Conservation (phyloP, 2,329 filamentous ascomycete species). For the Neophaeococcomyces aloes region DNA sequence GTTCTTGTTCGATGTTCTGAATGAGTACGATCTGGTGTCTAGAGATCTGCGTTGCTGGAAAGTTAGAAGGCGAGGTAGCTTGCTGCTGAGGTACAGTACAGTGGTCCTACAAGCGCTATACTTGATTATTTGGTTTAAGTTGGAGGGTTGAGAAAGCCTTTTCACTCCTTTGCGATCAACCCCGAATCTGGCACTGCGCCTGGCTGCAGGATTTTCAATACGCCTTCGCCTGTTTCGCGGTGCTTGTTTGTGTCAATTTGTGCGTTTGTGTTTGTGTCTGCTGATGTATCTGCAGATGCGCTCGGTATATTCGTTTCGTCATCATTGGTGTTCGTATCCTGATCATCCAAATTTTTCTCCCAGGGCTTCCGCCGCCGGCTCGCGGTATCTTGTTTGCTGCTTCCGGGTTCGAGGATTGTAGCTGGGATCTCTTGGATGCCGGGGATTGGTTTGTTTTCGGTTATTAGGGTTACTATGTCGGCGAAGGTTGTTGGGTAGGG, state of each 20-base stretch:
- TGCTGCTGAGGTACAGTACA: no score
- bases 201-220: constrained; percentile 21
- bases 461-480: constrained; percentile 75
- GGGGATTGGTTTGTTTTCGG: constrained; percentile 69
- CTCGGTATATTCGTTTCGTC: no score
- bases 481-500: constrained; percentile 74
- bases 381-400: constrained; percentile 26
- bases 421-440: constrained; percentile 81
- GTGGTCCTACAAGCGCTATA: no score
- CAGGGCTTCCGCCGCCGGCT: constrained; percentile 60
- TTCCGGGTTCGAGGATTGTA: constrained; percentile 53
- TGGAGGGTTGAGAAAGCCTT: no score
- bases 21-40: no score
- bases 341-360: constrained; percentile 49
- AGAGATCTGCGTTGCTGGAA: no score
- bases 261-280: constrained; percentile 2
- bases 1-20: no score
- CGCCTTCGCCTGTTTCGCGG: constrained; percentile 15
- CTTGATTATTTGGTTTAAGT: no score
- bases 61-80: no score
- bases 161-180: constrained; percentile 16
- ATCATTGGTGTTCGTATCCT: background rate
- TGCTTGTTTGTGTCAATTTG: background rate
- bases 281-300: no score
- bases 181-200: constrained; percentile 20